phyloP scores from a whole-genome alignment of 2,329 filamentous ascomycete genomes.

The Ceratocystiopsis minuta region DNA sequence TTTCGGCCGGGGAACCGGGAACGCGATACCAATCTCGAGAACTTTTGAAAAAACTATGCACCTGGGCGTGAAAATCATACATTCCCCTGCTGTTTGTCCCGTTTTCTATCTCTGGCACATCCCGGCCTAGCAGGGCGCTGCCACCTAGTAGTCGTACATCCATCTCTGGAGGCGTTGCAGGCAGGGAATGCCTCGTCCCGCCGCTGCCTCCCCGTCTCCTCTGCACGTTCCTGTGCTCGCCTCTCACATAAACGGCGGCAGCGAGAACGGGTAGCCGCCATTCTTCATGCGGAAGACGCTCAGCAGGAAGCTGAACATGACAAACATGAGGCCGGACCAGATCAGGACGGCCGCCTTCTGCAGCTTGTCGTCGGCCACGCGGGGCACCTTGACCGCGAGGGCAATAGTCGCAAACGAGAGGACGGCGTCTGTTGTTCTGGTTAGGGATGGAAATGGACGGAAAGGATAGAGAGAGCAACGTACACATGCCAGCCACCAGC shows the following conservation, averaged over 20 bases:
- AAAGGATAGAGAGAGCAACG: conserved; percentile 10
- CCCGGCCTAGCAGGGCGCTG: too few relatives aligned
- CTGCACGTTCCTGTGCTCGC: too few relatives aligned
- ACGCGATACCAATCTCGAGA: too few relatives aligned
- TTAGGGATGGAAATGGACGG: neutral
- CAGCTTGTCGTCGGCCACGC: conserved; percentile 55
- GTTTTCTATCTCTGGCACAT: too few relatives aligned
- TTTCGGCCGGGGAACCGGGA: too few relatives aligned
- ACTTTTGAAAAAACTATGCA: too few relatives aligned
- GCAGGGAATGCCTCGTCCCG: too few relatives aligned
- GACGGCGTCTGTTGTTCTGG: conserved; percentile 31
- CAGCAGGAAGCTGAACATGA: conserved; percentile 84
- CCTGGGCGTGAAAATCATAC: too few relatives aligned
- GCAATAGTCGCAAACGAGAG: conserved; percentile 81
- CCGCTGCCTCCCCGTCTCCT: too few relatives aligned
- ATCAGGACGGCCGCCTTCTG: conserved; percentile 70
- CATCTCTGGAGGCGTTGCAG: too few relatives aligned
- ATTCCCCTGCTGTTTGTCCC: too few relatives aligned
- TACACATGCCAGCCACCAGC: conserved; percentile 85
- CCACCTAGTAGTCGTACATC: too few relatives aligned
- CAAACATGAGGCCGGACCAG: conserved; percentile 60
- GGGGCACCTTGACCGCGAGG: conserved; percentile 83
- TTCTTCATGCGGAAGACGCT: conserved; percentile 94
- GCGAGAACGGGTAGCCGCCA: conserved; percentile 78
- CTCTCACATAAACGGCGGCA: conserved; percentile 64